Percentiles rank a stretch among this genome's conserved stretches.
Conservation (phyloP, 768 basidiomycete genomes). For the Trametes punicea region DNA sequence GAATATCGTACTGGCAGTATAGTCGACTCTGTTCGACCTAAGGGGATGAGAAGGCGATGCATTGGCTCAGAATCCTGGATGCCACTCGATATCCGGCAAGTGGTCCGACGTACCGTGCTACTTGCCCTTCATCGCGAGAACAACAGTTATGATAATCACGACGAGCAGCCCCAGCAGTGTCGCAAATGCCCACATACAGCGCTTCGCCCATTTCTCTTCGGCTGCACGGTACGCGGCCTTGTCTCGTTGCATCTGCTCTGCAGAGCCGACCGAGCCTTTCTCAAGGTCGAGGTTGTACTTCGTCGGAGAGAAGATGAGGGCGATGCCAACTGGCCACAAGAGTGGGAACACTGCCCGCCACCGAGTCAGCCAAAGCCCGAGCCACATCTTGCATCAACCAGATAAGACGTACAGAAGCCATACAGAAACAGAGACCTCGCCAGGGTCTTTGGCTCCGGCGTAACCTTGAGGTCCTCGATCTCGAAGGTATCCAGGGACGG, state of each 20-base stretch:
- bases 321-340: slow-evolving; percentile 8
- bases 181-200: slow-evolving; percentile 8
- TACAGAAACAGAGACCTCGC: slow-evolving; percentile 6
- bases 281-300: slow-evolving; percentile 3
- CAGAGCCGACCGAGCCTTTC: background rate
- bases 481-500: background rate
- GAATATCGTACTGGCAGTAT: no score
- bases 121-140: slow-evolving; percentile 4
- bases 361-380: background rate
- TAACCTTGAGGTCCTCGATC: background rate
- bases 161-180: background rate
- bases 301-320: slow-evolving; percentile 4
- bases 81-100: no score
- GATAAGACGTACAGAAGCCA: slow-evolving; percentile 10
- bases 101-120: background rate
- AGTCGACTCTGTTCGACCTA: background rate
- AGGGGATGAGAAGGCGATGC: no score
- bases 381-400: no score
- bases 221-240: slow-evolving; percentile 7
- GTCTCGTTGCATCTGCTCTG: slow-evolving; percentile 4
- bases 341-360: slow-evolving; percentile 3
- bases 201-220: slow-evolving; percentile 16
- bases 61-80: no score
- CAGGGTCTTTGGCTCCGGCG: slow-evolving; percentile 10
- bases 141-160: background rate